Evolutionary conservation across 805 yeast species (phyloP).

Genomic region (Sungouiozyma intestinalis): DNA sequence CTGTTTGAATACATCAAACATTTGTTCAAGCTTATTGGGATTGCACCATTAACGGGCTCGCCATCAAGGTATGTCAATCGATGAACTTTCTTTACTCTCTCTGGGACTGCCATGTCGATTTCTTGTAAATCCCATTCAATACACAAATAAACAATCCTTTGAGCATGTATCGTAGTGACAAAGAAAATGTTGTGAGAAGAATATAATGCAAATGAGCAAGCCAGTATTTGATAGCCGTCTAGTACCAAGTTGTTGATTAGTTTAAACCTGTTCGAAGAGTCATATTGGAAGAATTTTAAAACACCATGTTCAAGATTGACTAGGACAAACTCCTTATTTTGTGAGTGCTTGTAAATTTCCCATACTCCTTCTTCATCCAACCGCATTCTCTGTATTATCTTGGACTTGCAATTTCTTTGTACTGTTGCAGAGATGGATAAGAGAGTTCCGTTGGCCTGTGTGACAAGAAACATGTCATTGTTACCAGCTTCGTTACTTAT

Average conservation of each 20-base stretch:
- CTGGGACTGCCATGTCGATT: neutral
- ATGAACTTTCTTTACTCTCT: constrained; percentile 16
- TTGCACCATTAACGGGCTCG: constrained; percentile 9
- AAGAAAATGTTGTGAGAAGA: constrained; percentile 12
- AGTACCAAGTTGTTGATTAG: constrained; percentile 14
- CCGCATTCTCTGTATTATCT: constrained; percentile 16
- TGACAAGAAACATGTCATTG: constrained; percentile 9
- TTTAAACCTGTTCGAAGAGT: constrained; percentile 1
- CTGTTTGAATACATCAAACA: constrained; percentile 9
- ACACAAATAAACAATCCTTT: constrained; percentile 16
- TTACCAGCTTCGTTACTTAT: constrained; percentile 1
- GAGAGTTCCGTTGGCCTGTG: constrained; percentile 11
- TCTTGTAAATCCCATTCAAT: constrained; percentile 18
- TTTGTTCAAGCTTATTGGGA: constrained; percentile 14
- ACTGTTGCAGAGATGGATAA: constrained; percentile 8
- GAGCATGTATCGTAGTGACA: constrained; percentile 10
- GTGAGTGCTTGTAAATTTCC: constrained; percentile 12
- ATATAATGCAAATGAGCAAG: constrained; percentile 13
- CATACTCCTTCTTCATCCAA: constrained; percentile 9
- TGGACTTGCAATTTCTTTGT: constrained; percentile 3
- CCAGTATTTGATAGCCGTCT: constrained; percentile 10
- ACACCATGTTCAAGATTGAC: constrained; percentile 7
- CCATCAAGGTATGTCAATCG: constrained; percentile 17
- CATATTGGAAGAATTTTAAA: constrained; percentile 18
- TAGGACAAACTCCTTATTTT: constrained; percentile 10